phyloP scores from a whole-genome alignment of 2,329 filamentous ascomycete genomes.

The Epichloe brachyelytri region DNA sequence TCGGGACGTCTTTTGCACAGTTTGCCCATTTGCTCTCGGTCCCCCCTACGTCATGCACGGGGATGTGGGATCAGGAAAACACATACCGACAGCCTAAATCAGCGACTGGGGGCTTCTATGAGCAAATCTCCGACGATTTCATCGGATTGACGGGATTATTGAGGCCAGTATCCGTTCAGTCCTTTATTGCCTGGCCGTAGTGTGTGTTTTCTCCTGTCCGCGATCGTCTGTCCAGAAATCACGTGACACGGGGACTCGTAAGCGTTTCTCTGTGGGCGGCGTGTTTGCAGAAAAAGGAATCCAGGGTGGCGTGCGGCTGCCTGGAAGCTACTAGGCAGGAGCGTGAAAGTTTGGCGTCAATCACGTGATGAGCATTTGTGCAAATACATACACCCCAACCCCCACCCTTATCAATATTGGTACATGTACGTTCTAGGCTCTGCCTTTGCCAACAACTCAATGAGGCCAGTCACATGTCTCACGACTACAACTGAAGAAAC shows the following conservation, averaged over 20 bases:
- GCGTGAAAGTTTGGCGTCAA: not conserved
- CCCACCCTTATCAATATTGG: too few species aligned
- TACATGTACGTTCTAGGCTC: too few species aligned
- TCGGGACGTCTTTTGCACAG: not conserved
- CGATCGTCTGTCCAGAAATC: slow-evolving; percentile 17
- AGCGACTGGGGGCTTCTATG: slow-evolving; percentile 15
- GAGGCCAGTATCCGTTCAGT: slow-evolving; percentile 12
- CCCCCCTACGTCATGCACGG: slow-evolving; percentile 14
- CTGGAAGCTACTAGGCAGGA: not conserved
- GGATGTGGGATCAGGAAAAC: slow-evolving; percentile 10
- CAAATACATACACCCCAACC: not conserved
- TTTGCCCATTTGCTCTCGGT: not conserved
- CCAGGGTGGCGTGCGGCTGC: not conserved
- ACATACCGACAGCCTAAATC: slow-evolving; percentile 21
- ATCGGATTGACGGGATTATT: slow-evolving; percentile 15
- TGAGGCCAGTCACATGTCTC: too few species aligned
- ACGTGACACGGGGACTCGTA: slow-evolving; percentile 15
- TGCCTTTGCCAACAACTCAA: too few species aligned
- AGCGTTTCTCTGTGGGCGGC: not conserved
- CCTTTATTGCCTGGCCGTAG: slow-evolving; percentile 8
- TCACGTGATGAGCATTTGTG: not conserved
- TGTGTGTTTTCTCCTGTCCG: slow-evolving; percentile 14
- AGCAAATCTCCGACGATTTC: slow-evolving; percentile 14
- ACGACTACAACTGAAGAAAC: not conserved
- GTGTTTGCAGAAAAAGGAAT: slow-evolving; percentile 2